These are phyloP conservation scores for Ambrosia trifida DNA, from an alignment of 129 eudicot genomes.

Conservation along the genomic window DNA sequence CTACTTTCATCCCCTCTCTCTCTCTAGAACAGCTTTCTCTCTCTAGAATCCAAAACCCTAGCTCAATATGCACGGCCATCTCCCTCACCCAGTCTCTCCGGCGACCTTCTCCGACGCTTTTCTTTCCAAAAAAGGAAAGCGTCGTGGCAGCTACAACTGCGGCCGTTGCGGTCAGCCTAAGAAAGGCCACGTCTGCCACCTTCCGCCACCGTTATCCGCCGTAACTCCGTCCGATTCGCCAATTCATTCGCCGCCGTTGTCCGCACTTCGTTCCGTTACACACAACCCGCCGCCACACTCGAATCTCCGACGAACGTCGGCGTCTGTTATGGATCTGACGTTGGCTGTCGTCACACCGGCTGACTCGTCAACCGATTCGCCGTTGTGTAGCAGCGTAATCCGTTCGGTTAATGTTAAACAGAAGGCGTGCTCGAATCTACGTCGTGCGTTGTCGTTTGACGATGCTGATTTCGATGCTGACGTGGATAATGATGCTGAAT, in stretches of 20 bases:
- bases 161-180: conserved; percentile 95
- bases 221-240: conserved; percentile 28
- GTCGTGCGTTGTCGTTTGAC: conserved; percentile 77
- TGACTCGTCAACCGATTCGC: conserved; percentile 12
- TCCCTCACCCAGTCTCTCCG: conserved; percentile 61
- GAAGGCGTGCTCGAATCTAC: conserved; percentile 39
- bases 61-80: conserved; percentile 52
- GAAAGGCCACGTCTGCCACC: conserved; percentile 68
- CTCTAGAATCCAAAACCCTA: conserved; percentile 33
- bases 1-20: neutral
- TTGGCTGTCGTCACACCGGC: too few relatives aligned
- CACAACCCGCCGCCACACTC: too few relatives aligned
- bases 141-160: conserved; percentile 85
- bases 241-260: conserved; percentile 24
- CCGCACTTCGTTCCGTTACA: too few relatives aligned
- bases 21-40: neutral
- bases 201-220: conserved; percentile 26
- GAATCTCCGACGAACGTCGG: too few relatives aligned
- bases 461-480: conserved; percentile 33
- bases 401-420: conserved; percentile 35
- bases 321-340: too few relatives aligned
- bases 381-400: conserved; percentile 21
- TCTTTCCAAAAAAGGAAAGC: conserved; percentile 54
- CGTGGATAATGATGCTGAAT: too few relatives aligned
- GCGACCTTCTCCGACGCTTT: conserved; percentile 41